Percentiles rank a stretch among this genome's conserved stretches.
Conservation (phyloP, 73 alveolate species). For the Paramecium tetraurelia region DNA sequence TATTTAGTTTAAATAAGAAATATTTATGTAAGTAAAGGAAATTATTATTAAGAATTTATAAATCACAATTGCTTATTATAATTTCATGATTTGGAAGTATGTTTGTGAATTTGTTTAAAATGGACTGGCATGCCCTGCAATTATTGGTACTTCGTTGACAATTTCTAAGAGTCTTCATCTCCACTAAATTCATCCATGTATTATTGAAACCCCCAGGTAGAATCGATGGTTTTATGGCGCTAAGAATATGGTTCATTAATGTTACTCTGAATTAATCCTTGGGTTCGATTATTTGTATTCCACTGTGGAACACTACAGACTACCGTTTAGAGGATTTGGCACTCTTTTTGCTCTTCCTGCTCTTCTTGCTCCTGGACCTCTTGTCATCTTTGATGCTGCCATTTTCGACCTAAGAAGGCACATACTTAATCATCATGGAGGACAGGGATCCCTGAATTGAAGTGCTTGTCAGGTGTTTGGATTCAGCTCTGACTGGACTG, state of each 20-base stretch:
- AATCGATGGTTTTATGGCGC: conserved; percentile 26
- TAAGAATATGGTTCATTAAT: background rate
- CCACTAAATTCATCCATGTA: conserved; percentile 34
- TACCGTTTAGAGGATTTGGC: background rate
- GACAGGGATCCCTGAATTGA: conserved; percentile 19
- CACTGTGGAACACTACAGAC: background rate
- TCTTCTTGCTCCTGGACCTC: background rate
- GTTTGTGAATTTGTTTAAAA: background rate
- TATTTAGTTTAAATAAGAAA: background rate
- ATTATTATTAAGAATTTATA: background rate
- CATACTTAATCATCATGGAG: conserved; percentile 16
- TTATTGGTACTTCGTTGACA: background rate
- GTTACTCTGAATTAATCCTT: background rate
- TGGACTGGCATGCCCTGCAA: background rate
- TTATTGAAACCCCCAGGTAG: conserved; percentile 42
- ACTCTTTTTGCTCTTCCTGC: background rate
- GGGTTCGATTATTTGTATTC: background rate
- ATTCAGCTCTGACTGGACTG: background rate
- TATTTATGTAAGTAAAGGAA: too few species aligned
- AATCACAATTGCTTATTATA: background rate
- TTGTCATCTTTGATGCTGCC: background rate
- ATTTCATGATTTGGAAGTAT: background rate
- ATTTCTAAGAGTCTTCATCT: conserved; percentile 6
- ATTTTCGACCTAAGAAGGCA: conserved; percentile 32
- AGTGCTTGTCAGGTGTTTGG: background rate